A percentile compares a stretch with the other conserved stretches of the same genome.
Conservation (phyloP, 257 asterid genomes). For the Nyctanthes arbortristis region DNA sequence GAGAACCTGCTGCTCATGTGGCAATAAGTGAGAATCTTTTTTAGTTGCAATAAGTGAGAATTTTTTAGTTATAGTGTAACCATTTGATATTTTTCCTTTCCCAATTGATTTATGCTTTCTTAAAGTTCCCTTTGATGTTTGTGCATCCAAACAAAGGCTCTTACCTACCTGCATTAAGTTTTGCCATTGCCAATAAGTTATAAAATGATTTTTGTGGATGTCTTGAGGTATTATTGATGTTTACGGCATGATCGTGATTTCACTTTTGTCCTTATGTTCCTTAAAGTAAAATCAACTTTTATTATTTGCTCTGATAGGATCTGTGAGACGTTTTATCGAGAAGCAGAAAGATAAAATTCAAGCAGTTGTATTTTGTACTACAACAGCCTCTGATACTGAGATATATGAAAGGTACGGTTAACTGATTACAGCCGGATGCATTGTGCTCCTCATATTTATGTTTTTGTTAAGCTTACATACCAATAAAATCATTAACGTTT, state of each 20-base stretch:
- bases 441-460: no score
- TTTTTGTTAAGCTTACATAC: no score
- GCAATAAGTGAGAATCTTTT: no score
- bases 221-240: neutral
- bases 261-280: neutral
- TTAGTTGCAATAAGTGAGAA: no score
- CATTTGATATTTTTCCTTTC: conserved; percentile 12
- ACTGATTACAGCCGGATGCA: conserved; percentile 2
- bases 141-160: conserved; percentile 11
- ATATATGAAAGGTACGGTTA: conserved; percentile 76
- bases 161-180: neutral
- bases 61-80: no score
- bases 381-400: conserved; percentile 82
- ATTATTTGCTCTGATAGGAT: conserved; percentile 56
- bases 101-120: neutral
- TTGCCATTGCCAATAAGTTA: neutral
- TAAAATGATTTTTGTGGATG: neutral
- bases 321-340: conserved; percentile 91
- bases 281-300: conserved; percentile 10
- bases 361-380: no score
- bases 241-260: neutral
- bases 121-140: neutral
- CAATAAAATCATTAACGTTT: no score
- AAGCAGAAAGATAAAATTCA: conserved; percentile 88
- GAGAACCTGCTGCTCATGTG: no score